These are phyloP conservation scores for Clavispora asparagi DNA, from an alignment of 805 yeast species.

Conservation along the genomic window DNA sequence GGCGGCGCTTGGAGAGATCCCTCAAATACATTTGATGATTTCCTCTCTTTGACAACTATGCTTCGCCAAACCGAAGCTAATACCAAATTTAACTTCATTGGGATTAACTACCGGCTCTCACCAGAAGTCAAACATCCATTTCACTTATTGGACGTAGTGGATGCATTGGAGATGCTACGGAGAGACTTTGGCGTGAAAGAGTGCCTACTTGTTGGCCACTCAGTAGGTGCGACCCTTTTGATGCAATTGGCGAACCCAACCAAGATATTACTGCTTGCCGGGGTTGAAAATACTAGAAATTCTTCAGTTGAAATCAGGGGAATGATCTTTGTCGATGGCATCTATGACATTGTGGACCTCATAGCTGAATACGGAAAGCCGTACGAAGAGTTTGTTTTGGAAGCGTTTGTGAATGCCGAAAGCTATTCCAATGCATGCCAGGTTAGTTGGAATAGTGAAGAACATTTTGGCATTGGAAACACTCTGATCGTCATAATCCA, in stretches of 20 bases:
- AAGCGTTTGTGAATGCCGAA: conserved; percentile 42
- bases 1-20: conserved; percentile 91
- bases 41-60: conserved; percentile 25
- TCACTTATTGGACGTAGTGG: conserved; percentile 52
- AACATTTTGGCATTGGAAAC: background rate
- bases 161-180: conserved; percentile 34
- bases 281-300: background rate
- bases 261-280: conserved; percentile 11
- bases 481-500: conserved; percentile 42
- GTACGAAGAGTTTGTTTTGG: conserved; percentile 51
- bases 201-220: conserved; percentile 57
- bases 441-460: conserved; percentile 10
- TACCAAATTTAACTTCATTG: conserved; percentile 18
- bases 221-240: conserved; percentile 71
- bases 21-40: conserved; percentile 54
- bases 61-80: conserved; percentile 1
- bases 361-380: conserved; percentile 53
- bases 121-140: conserved; percentile 59
- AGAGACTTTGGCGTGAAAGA: conserved; percentile 14
- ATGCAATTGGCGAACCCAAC: conserved; percentile 43
- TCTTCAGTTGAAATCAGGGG: conserved; percentile 1
- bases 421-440: conserved; percentile 23
- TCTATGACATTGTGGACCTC: conserved; percentile 49
- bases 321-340: conserved; percentile 60
- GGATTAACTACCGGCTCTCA: conserved; percentile 59